Evolutionary conservation across 2,329 filamentous ascomycete genomes (phyloP).

Genomic region (Neurospora sp.): DNA sequence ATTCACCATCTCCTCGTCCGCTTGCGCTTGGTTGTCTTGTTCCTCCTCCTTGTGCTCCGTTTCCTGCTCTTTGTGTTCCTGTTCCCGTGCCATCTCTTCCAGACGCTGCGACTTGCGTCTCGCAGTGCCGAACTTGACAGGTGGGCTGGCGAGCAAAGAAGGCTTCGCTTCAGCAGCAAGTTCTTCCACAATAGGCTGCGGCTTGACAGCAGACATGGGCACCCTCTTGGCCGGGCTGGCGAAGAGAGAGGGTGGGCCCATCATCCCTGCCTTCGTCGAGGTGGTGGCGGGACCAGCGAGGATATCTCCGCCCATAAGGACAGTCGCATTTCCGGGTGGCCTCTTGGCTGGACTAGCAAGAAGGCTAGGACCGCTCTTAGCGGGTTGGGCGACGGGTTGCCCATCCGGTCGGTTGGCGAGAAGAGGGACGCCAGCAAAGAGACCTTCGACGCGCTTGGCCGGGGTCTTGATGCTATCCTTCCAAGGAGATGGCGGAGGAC

Average conservation of each 20-base stretch:
- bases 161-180: neutral
- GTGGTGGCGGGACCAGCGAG: neutral
- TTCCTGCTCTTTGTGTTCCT: neutral
- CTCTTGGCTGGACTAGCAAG: neutral
- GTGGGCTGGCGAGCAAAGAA: neutral
- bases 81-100: neutral
- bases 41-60: neutral
- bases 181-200: neutral
- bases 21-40: neutral
- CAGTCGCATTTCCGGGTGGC: slow-evolving; percentile 7
- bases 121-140: neutral
- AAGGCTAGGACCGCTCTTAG: neutral
- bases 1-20: neutral
- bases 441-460: slow-evolving; percentile 41
- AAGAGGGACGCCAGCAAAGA: slow-evolving; percentile 12
- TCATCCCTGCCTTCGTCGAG: neutral
- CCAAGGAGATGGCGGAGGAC: slow-evolving; percentile 40
- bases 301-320: neutral
- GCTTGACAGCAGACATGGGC: neutral
- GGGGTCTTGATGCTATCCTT: slow-evolving; percentile 49
- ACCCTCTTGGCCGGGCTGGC: neutral
- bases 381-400: neutral
- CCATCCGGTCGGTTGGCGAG: neutral
- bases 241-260: neutral
- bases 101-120: neutral